Evolutionary conservation across 2,329 filamentous ascomycete genomes (phyloP), one percentile per base, ranked within the genome.

Genomic region (Calonectria montana): DNA sequence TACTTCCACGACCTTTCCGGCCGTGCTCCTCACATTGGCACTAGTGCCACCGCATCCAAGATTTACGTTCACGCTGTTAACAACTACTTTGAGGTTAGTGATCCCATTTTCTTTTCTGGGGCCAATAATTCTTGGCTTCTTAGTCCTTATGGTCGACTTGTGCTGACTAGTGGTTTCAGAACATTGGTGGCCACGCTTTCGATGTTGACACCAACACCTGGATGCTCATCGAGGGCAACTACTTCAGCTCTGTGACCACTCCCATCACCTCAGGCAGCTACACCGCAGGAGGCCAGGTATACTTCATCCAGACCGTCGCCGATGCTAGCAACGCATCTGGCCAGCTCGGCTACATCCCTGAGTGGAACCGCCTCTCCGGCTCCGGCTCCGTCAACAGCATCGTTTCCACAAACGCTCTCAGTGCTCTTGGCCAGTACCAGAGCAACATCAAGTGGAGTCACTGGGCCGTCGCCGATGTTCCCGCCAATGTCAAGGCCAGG

Each of bases 1-100:
- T 90, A 90, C 83, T 84, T 91, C 75, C 87, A 90, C 84, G 84
- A 89, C 81, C 88, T 87, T 47, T 87, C 84, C 18, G 89, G 89
- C 50, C 88, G 89, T 57, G 82, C 84, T 3, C 90, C 89, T 71
- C 90, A 91, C 81, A 84, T 91, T 23, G 86, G 84, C 37, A 87
- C 88, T 80, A 64, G 72, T 18, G 16, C 41, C 3, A 72, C 66
- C 21, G 63, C 65, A 53, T 67, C 37, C 21, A 50, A 89, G 87
- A 85, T 90, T 29, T 82, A 84, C 16, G 78, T 91, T 45, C 90
- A 91, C 80, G 87, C 87, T 23, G 87, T 90, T 77, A 91, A 91
- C 86, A 91, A 91, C 85, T 90, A 90, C 85, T 91, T 85, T 82
- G 84, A 86, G 39, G 64, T 66, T 31, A 4, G 50, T 65, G 6